Evolutionary conservation across 768 basidiomycete genomes (phyloP).

Genomic region (Clitopilus hobsonii): DNA sequence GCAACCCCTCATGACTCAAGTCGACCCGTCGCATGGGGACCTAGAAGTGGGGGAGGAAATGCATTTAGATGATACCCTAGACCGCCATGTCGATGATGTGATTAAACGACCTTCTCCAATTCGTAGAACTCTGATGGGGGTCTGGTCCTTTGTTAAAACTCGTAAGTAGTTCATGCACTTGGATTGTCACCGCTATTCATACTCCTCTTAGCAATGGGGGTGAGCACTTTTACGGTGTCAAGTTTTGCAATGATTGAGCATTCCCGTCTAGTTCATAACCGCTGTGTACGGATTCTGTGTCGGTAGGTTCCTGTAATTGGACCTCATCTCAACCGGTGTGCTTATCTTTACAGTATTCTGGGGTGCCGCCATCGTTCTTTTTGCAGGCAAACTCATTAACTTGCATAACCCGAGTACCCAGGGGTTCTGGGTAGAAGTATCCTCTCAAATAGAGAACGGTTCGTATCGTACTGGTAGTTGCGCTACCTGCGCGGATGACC

Average conservation of each 20-base stretch:
- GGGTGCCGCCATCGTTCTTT: slow-evolving; percentile 80
- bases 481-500: background rate
- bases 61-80: slow-evolving; percentile 46
- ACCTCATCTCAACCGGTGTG: background rate
- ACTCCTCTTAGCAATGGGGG: slow-evolving; percentile 53
- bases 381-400: slow-evolving; percentile 65
- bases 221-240: slow-evolving; percentile 25
- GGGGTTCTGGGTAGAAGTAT: slow-evolving; percentile 79
- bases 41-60: slow-evolving; percentile 18
- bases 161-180: slow-evolving; percentile 38
- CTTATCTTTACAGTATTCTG: slow-evolving; percentile 58
- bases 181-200: background rate
- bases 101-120: slow-evolving; percentile 56
- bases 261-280: slow-evolving; percentile 42
- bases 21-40: slow-evolving; percentile 23
- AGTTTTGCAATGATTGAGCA: slow-evolving; percentile 2
- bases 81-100: slow-evolving; percentile 76
- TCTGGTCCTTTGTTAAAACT: slow-evolving; percentile 84
- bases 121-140: slow-evolving; percentile 56
- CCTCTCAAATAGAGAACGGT: slow-evolving; percentile 77
- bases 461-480: slow-evolving; percentile 4
- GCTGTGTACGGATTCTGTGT: slow-evolving; percentile 77
- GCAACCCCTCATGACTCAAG: slow-evolving; percentile 33
- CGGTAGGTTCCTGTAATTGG: slow-evolving; percentile 33
- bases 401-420: slow-evolving; percentile 64